Evolutionary conservation across 768 basidiomycete genomes (phyloP), one percentile per base, ranked within the genome.

Genomic region (Tephrocybe sp.): DNA sequence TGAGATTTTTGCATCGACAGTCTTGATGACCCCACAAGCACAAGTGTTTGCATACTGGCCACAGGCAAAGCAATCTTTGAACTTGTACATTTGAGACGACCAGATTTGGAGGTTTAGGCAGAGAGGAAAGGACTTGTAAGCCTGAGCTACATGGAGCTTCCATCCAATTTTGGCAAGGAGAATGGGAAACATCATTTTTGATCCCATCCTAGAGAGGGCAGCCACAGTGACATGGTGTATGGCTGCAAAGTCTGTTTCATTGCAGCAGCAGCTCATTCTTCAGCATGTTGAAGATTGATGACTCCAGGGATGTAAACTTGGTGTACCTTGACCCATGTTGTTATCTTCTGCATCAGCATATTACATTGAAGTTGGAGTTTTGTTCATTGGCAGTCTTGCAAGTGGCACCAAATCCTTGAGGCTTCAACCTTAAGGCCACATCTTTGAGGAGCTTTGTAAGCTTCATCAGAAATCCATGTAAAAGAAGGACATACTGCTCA

Each of bases 401-500:
- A 32, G 48, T 58, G 38, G 7, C 14, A 12, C 38, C 48, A 36
- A 15, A 54, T 17, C 32, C n/a, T 37, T 23, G 37, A 18, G 15
- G 36, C 34, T 15, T 56, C 51, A 9, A 17, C 43, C 17, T 15
- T 42, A 14, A 59, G 43, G 20, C 11, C 20, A 6, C 48, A 26
- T 30, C 58, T 59, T 32, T n/a, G 8, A 17, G 33, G 45, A 14
- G 12, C 9, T 25, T 6, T 23, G 36, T 28, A 32, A n/a, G n/a
- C n/a, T n/a, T 14, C 12, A 28, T 14, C 20, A 33, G 1, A n/a
- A 2, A 17, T 24, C n/a, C n/a, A n/a, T n/a, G n/a, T n/a, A n/a
- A n/a, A 23, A 20, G 3, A 36, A 24, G 8, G 17, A 46, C 60
- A 25, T 47, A 62, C 60, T 59, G 58, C 38, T 61, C 57, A n/a